A percentile compares a stretch with the other conserved stretches of the same genome.
Evolutionary conservation across 805 yeast genomes (phyloP).

Genomic region (Yarrowia sp.): DNA sequence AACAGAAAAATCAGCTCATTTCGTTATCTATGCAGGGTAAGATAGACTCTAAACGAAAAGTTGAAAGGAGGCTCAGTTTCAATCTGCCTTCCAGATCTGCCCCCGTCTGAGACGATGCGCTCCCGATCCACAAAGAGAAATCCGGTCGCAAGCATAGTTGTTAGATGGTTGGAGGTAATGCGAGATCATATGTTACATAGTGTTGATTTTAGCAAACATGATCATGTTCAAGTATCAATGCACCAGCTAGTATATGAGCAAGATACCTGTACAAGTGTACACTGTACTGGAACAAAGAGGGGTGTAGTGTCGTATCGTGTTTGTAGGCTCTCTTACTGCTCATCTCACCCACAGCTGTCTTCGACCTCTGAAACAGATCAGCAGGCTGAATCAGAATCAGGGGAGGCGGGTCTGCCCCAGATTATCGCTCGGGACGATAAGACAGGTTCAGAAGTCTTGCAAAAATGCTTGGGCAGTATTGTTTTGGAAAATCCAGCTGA

Average conservation of each 20-base stretch:
- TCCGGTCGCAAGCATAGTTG: neutral
- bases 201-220: no score
- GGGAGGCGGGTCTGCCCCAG: constrained; percentile 17
- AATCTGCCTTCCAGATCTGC: neutral
- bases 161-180: no score
- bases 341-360: no score
- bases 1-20: constrained; percentile 1
- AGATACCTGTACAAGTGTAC: no score
- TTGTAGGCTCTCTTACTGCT: no score
- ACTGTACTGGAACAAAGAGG: no score
- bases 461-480: neutral
- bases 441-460: neutral
- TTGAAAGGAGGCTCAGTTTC: neutral
- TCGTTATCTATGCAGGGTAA: constrained; percentile 14
- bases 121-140: neutral
- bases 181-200: no score
- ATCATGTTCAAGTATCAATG: no score
- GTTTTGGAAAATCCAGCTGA: neutral
- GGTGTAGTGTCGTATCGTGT: no score
- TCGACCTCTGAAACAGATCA: neutral
- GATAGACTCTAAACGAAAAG: neutral
- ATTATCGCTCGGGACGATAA: constrained; percentile 22
- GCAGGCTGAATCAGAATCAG: neutral
- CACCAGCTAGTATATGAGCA: no score
- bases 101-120: neutral